Conservation (phyloP, 2,329 filamentous ascomycete genomes). For the Ramularia endophylla region DNA sequence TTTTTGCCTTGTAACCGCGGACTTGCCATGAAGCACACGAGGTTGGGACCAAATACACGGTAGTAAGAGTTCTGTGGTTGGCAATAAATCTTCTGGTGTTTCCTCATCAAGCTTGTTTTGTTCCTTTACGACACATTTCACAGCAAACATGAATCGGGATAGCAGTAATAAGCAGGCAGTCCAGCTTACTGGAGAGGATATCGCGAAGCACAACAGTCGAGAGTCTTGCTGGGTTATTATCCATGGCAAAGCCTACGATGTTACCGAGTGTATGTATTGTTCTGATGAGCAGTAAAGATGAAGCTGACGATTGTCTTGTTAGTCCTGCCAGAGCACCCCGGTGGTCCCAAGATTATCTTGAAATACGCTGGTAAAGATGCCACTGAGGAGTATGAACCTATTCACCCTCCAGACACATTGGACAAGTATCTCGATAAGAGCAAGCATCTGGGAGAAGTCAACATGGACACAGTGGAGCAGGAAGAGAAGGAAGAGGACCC, state of each 20-base stretch:
- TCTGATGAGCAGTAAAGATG: not conserved
- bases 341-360: constrained; percentile 86
- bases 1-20: too few relatives aligned
- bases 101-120: too few relatives aligned
- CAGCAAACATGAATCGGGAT: constrained; percentile 2
- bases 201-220: constrained; percentile 69
- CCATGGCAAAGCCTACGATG: constrained; percentile 72
- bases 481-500: constrained; percentile 63
- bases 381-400: constrained; percentile 85
- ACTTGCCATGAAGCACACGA: too few relatives aligned
- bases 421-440: constrained; percentile 72
- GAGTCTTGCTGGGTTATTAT: constrained; percentile 92
- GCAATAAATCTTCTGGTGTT: too few relatives aligned
- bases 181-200: constrained; percentile 47
- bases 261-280: constrained; percentile 46
- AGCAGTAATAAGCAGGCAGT: constrained; percentile 36
- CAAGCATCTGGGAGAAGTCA: constrained; percentile 84
- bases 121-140: too few relatives aligned
- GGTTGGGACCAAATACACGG: too few relatives aligned
- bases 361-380: constrained; percentile 96
- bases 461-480: constrained; percentile 71
- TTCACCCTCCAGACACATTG: constrained; percentile 82
- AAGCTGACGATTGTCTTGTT: not conserved
- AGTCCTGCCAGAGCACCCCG: constrained; percentile 89
- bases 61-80: too few relatives aligned